Base-by-base conservation (phyloP, 2,329 filamentous ascomycete genomes). In the Aspergillus sp. region DNA sequence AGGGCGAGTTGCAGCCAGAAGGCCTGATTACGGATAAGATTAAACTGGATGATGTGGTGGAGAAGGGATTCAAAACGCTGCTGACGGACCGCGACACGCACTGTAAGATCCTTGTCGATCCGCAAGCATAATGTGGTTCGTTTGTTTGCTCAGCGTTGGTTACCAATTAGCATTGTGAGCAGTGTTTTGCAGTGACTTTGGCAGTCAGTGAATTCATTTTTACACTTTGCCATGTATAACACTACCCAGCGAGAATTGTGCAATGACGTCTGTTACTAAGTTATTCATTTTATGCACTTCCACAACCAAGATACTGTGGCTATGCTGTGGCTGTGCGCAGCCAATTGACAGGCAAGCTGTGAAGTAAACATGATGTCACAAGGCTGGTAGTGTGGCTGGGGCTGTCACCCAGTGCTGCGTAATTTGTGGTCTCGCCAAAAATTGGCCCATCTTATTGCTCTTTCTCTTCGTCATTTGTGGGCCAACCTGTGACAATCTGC, bases 1-100 rank as follows among this genome's bases (percentile, higher is more conserved):
- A 20, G 80, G 83, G 80, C 2, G 74, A 72, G 20, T 70, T 87
- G 42, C 76, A 80, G 51, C 83, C 85, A 0, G 75, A 75, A 12
- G 72, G 74, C 30, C 87, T 88, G 86, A 86, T 89, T 42, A 88
- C 85, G 0, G 75, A 79, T 37, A 83, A 77, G 65, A 83, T 88
- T 42, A 69, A 74, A 49, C 72, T 88, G 41, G 79, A 84, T 13
- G 74, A 83, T 17, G 70, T 87, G 11, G 82, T 86, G 0, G 78
- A 86, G 27, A 77, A 82, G 24, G 85, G 84, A 0, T 83, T 86
- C 61, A 74, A 80, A 56, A 75, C 81, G 1, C 70, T 88, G 59
- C 80, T 86, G 30, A 70, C 82, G 4, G 79, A 87, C 61, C 85
- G 86, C 62, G 83, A 86, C 37, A 82, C 79, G 53, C 83, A 87